These are phyloP conservation scores for Babesia sp. DNA, from an alignment of 169 alveolate genomes.

Conservation along the genomic window DNA sequence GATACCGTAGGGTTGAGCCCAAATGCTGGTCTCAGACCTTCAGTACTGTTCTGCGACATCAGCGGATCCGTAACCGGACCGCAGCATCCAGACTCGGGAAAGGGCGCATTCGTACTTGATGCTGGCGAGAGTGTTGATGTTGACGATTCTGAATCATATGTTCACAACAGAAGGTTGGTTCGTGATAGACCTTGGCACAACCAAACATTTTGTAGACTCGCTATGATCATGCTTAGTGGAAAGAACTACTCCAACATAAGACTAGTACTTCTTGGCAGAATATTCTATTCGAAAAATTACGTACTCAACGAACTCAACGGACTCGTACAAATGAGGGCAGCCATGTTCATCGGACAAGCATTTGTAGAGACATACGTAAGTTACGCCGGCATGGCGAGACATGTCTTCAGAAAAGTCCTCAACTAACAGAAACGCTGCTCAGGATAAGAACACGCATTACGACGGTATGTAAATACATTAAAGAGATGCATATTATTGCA, in stretches of 20 bases:
- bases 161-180: slow-evolving; percentile 46
- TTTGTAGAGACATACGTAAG: slow-evolving; percentile 62
- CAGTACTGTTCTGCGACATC: slow-evolving; percentile 44
- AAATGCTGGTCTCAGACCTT: slow-evolving; percentile 34
- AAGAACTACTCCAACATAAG: slow-evolving; percentile 42
- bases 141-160: slow-evolving; percentile 25
- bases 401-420: slow-evolving; percentile 10
- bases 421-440: slow-evolving; percentile 17
- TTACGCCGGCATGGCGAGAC: background rate
- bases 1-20: slow-evolving; percentile 32
- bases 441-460: slow-evolving; percentile 26
- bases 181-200: background rate
- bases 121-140: slow-evolving; percentile 14
- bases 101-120: slow-evolving; percentile 55
- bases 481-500: background rate
- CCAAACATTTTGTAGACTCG: slow-evolving; percentile 24
- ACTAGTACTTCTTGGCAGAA: slow-evolving; percentile 54
- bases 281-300: slow-evolving; percentile 50
- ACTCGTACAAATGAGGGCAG: slow-evolving; percentile 43
- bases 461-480: slow-evolving; percentile 12
- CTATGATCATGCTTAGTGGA: slow-evolving; percentile 35
- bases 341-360: slow-evolving; percentile 60
- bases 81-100: slow-evolving; percentile 21
- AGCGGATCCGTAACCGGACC: slow-evolving; percentile 51
- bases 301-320: slow-evolving; percentile 41